Evolutionary conservation across 2,329 filamentous ascomycete species (phyloP).

Genomic region (Colletotrichum sp.): DNA sequence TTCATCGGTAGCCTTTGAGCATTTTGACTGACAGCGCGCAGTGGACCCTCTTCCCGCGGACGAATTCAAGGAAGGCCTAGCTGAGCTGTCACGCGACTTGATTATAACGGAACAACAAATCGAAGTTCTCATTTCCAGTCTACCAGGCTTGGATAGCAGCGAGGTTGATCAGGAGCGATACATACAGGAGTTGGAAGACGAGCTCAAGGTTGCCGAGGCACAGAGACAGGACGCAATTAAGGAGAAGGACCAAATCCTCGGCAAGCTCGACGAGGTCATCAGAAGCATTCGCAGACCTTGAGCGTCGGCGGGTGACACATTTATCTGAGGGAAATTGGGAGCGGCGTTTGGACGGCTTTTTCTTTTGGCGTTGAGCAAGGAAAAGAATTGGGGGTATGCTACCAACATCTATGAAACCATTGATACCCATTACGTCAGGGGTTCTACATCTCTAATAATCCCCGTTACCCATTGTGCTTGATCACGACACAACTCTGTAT

Average conservation of each 20-base stretch:
- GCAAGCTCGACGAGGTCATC: slow-evolving; percentile 65
- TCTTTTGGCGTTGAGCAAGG: slow-evolving; percentile 21
- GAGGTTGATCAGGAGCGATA: slow-evolving; percentile 76
- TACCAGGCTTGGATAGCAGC: slow-evolving; percentile 80
- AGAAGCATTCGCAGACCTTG: slow-evolving; percentile 63
- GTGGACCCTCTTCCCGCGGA: slow-evolving; percentile 68
- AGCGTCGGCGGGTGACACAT: slow-evolving; percentile 23
- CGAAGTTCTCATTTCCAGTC: slow-evolving; percentile 73
- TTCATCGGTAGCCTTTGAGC: background rate
- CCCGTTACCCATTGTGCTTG: background rate
- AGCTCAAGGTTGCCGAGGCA: slow-evolving; percentile 66
- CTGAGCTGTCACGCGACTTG: slow-evolving; percentile 77
- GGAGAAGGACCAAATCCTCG: slow-evolving; percentile 66
- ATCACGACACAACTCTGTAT: background rate
- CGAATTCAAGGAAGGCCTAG: slow-evolving; percentile 69
- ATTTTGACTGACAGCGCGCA: slow-evolving; percentile 29
- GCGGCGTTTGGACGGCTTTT: slow-evolving; percentile 23
- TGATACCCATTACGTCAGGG: background rate
- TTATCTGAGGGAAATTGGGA: slow-evolving; percentile 2
- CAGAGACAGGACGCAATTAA: slow-evolving; percentile 67
- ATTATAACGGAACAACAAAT: slow-evolving; percentile 85
- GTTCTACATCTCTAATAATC: background rate
- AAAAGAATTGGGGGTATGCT: background rate
- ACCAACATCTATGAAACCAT: background rate
- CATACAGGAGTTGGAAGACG: slow-evolving; percentile 69